Percentiles rank a stretch among this genome's conserved stretches.
Evolutionary conservation across 331 rosid genomes (phyloP).

Genomic region (Rosa hybrid): DNA sequence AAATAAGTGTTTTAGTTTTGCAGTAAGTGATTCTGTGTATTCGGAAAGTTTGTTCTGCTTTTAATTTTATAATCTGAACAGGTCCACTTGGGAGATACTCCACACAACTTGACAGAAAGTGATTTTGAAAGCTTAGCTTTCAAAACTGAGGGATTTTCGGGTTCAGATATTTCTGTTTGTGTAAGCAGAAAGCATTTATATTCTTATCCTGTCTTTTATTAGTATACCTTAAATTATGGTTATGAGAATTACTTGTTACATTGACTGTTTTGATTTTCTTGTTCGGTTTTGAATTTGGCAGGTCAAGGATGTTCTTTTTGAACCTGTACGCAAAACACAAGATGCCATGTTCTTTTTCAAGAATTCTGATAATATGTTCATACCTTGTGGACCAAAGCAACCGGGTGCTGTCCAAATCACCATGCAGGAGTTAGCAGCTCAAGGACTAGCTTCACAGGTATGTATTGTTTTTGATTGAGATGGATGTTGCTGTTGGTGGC

Average conservation of each 20-base stretch:
- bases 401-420: constrained; percentile 68
- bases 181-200: constrained; percentile 51
- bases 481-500: constrained; percentile 1
- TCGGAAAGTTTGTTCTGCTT: not conserved
- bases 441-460: constrained; percentile 93
- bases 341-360: constrained; percentile 90
- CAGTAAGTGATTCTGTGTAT: not conserved
- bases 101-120: constrained; percentile 80
- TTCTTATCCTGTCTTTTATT: not conserved
- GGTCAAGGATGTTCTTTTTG: constrained; percentile 95
- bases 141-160: constrained; percentile 93
- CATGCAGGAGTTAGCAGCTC: constrained; percentile 80
- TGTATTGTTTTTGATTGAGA: constrained; percentile 12
- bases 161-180: constrained; percentile 94
- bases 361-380: constrained; percentile 71
- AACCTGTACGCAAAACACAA: constrained; percentile 98
- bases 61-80: constrained; percentile 35
- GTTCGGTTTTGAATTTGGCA: constrained; percentile 29
- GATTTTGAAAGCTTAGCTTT: constrained; percentile 84
- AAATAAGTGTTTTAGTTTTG: not conserved
- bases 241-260: not conserved
- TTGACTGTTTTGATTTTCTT: not conserved
- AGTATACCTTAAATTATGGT: not conserved
- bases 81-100: constrained; percentile 99
- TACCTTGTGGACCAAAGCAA: constrained; percentile 94